phyloP scores from a whole-genome alignment of 345 rosid species.

The Eucalyptus decipiens region DNA sequence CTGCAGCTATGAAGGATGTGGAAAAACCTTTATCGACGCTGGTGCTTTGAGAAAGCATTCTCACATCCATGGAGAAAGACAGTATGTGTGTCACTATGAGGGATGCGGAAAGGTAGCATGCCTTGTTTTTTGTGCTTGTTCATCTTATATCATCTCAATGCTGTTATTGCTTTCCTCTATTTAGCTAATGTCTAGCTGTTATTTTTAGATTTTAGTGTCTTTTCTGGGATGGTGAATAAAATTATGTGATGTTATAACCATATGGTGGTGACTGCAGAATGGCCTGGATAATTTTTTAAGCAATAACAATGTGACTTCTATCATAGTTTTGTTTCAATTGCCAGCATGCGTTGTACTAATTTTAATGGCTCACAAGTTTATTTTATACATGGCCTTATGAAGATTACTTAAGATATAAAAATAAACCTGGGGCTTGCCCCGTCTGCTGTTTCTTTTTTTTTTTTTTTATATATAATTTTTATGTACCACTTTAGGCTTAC shows the following conservation, averaged over 20 bases:
- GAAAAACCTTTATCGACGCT: constrained; percentile 87
- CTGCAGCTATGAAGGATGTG: constrained; percentile 93
- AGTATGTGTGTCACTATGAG: constrained; percentile 63
- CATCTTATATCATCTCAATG: neutral
- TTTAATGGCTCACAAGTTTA: neutral
- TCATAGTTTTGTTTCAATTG: neutral
- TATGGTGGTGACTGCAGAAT: neutral
- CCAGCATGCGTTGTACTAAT: neutral
- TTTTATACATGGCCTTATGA: neutral
- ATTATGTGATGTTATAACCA: neutral
- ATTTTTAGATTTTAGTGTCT: neutral
- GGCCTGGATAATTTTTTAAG: neutral
- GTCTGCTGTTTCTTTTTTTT: neutral
- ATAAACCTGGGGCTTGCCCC: neutral
- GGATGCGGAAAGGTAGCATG: constrained; percentile 79
- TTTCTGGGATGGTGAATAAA: neutral
- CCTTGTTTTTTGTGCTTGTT: neutral
- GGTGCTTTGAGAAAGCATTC: constrained; percentile 96
- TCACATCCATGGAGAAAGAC: constrained; percentile 93
- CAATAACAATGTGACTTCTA: neutral
- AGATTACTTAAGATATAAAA: neutral
- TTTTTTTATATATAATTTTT: neutral
- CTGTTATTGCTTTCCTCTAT: neutral
- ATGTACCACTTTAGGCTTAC: neutral
- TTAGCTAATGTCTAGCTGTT: neutral